phyloP scores from a whole-genome alignment of 2,329 filamentous ascomycete species.

The Bipolaris victoriae region DNA sequence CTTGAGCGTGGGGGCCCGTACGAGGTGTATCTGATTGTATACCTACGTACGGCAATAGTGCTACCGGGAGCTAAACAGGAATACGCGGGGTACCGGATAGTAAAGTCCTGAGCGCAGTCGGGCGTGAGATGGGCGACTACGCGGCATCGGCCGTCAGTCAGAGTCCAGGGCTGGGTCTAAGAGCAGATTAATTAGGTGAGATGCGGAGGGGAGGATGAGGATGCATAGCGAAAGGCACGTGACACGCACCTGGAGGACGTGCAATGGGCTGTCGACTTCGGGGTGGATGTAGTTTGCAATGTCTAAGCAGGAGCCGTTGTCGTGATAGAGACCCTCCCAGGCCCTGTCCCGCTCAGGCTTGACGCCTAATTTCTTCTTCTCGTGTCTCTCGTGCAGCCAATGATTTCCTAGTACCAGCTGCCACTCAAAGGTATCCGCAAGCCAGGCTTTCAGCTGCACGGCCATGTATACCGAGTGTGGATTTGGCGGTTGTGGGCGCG shows the following conservation, averaged over 20 bases:
- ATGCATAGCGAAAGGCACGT: background rate
- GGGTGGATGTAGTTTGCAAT: constrained; percentile 25
- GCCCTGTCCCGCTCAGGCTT: constrained; percentile 14
- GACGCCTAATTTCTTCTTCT: constrained; percentile 10
- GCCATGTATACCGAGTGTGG: constrained; percentile 17
- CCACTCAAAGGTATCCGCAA: constrained; percentile 28
- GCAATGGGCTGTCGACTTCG: constrained; percentile 21
- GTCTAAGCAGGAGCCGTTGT: constrained; percentile 45
- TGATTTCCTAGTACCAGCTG: constrained; percentile 30
- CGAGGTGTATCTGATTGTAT: constrained; percentile 33
- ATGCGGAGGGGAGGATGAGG: background rate
- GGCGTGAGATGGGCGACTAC: constrained; percentile 26
- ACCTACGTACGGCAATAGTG: constrained; percentile 29
- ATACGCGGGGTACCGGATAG: constrained; percentile 4
- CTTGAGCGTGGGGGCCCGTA: constrained; percentile 34
- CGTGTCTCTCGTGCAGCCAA: constrained; percentile 30
- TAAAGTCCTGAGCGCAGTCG: constrained; percentile 18
- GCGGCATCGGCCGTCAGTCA: constrained; percentile 38
- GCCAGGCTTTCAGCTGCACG: constrained; percentile 27
- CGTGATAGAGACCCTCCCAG: constrained; percentile 38
- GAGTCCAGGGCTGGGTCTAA: constrained; percentile 27
- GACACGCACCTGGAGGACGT: constrained; percentile 33
- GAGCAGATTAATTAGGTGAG: constrained; percentile 2
- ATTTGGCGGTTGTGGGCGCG: constrained; percentile 1
- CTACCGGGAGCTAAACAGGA: constrained; percentile 5